Evolutionary conservation across 73 alveolate species (phyloP).

Genomic region (Paramecium biaurelia): DNA sequence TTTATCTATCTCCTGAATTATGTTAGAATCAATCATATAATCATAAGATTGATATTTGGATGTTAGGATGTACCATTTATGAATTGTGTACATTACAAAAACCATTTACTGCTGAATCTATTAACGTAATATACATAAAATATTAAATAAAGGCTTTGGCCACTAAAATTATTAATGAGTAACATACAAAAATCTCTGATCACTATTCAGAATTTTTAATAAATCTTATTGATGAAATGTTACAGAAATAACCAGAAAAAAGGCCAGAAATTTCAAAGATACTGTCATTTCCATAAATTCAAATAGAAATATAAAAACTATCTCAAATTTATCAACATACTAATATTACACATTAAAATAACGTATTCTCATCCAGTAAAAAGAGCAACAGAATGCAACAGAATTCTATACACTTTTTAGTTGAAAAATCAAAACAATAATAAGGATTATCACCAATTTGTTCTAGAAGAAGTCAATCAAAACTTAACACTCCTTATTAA

Average conservation of each 20-base stretch:
- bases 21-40: slow-evolving; percentile 64
- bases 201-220: background rate
- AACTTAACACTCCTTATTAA: background rate
- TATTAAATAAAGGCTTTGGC: slow-evolving; percentile 24
- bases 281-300: background rate
- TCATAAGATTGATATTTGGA: slow-evolving; percentile 73
- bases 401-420: slow-evolving; percentile 40
- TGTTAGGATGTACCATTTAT: slow-evolving; percentile 68
- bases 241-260: slow-evolving; percentile 29
- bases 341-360: background rate
- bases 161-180: background rate
- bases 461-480: slow-evolving; percentile 35
- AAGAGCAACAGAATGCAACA: slow-evolving; percentile 21
- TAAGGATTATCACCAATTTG: background rate
- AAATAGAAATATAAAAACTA: background rate
- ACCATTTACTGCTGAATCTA: slow-evolving; percentile 57
- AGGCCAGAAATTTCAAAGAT: slow-evolving; percentile 29
- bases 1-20: slow-evolving; percentile 71
- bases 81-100: slow-evolving; percentile 58
- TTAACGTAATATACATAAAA: background rate
- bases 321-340: background rate
- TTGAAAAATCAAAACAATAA: slow-evolving; percentile 27
- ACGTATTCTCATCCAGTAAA: slow-evolving; percentile 6
- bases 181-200: background rate
- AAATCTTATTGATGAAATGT: background rate